These are phyloP conservation scores for Huiozyma naganishii DNA, from an alignment of 805 yeast species.

Conservation along the genomic window DNA sequence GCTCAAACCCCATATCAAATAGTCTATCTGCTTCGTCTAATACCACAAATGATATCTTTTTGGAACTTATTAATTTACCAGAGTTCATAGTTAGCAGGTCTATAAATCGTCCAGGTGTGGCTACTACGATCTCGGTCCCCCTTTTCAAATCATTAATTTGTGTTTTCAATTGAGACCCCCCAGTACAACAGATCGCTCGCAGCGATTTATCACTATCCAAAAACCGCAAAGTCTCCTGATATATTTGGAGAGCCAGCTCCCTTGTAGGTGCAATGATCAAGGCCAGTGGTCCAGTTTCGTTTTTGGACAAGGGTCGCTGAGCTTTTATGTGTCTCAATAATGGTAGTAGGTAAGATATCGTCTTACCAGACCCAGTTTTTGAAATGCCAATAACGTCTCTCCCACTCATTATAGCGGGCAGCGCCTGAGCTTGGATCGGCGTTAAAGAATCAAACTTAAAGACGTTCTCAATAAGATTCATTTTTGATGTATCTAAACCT, in stretches of 20 bases:
- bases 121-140: constrained; percentile 73
- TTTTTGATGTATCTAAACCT: constrained; percentile 56
- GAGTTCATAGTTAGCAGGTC: constrained; percentile 76
- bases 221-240: constrained; percentile 53
- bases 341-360: constrained; percentile 79
- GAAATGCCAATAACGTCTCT: constrained; percentile 89
- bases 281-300: constrained; percentile 67
- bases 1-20: constrained; percentile 96
- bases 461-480: constrained; percentile 40
- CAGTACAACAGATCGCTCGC: constrained; percentile 71
- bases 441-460: constrained; percentile 58
- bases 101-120: constrained; percentile 92
- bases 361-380: constrained; percentile 94
- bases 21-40: constrained; percentile 94
- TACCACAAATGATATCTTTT: constrained; percentile 68
- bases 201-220: constrained; percentile 29
- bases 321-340: constrained; percentile 74
- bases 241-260: constrained; percentile 80
- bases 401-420: constrained; percentile 86
- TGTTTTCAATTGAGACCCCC: constrained; percentile 73
- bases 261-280: constrained; percentile 83
- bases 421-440: constrained; percentile 81
- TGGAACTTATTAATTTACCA: constrained; percentile 58
- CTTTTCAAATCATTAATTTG: constrained; percentile 74
- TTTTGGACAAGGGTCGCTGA: constrained; percentile 39